Conservation (phyloP, 176 grass and related monocot genomes). For the Puccinellia tenuiflora region DNA sequence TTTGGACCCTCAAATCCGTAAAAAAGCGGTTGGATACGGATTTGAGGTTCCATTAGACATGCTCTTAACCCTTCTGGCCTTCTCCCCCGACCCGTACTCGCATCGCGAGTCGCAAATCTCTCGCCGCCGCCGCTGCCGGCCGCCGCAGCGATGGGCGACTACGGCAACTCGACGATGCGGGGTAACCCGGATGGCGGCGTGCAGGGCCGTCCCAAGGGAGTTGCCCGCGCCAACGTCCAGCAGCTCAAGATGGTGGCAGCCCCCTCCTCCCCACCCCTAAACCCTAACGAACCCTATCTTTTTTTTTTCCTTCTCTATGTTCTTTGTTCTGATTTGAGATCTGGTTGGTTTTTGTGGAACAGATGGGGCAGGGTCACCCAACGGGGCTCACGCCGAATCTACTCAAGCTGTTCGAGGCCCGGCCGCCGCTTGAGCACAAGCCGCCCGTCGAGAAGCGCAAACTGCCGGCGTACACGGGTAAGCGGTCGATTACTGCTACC, state of each 20-base stretch:
- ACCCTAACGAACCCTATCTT: constrained; percentile 24
- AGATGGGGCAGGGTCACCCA: constrained; percentile 89
- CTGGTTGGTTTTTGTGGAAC: constrained; percentile 6
- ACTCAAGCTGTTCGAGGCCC: constrained; percentile 87
- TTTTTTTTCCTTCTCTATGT: background rate
- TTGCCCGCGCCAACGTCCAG: constrained; percentile 77
- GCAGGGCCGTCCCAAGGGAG: constrained; percentile 63
- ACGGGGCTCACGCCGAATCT: constrained; percentile 87
- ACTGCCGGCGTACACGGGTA: constrained; percentile 37
- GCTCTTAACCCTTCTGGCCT: background rate
- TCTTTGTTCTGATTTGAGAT: constrained; percentile 7
- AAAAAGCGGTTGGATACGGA: too few species aligned
- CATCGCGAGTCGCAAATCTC: background rate
- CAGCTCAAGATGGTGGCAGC: constrained; percentile 73
- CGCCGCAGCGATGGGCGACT: constrained; percentile 60
- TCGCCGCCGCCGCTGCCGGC: background rate
- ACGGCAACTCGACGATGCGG: constrained; percentile 65
- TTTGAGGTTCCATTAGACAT: too few species aligned
- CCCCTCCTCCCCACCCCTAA: background rate
- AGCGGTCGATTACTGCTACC: too few species aligned
- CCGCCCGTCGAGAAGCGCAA: constrained; percentile 77
- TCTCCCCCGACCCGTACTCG: background rate
- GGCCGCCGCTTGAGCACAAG: constrained; percentile 69
- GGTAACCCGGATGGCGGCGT: constrained; percentile 51
- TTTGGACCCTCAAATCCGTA: too few species aligned